phyloP scores from a whole-genome alignment of 108 stramenopile genomes.

The Parietichytrium sp. region DNA sequence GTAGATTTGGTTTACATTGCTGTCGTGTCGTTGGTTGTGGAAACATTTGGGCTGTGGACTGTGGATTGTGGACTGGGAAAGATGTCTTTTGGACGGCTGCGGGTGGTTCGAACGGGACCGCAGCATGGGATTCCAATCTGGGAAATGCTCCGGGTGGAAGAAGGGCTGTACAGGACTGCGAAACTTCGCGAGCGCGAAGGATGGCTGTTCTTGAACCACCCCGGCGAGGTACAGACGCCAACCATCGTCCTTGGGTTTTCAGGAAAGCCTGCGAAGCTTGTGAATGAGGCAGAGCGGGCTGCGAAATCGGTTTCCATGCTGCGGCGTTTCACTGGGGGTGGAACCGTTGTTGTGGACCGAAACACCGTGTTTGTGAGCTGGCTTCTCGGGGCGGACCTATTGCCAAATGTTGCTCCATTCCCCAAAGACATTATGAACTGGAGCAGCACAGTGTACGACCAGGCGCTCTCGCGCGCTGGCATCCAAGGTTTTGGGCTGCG shows the following conservation, averaged over 20 bases:
- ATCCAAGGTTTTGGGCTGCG: constrained; percentile 53
- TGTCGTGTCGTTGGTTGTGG: too few relatives aligned
- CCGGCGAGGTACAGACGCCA: constrained; percentile 35
- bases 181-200: background rate
- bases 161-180: background rate
- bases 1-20: too few relatives aligned
- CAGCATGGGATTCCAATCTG: background rate
- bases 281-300: constrained; percentile 60
- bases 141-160: background rate
- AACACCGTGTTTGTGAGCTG: constrained; percentile 75
- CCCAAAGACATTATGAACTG: constrained; percentile 82
- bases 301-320: constrained; percentile 67
- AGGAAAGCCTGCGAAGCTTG: constrained; percentile 72
- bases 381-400: constrained; percentile 65
- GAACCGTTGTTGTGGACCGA: constrained; percentile 85
- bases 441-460: constrained; percentile 71
- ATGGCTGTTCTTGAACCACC: background rate
- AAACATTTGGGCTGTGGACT: too few relatives aligned
- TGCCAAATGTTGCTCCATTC: constrained; percentile 62
- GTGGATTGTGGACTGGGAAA: too few relatives aligned
- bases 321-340: constrained; percentile 87
- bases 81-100: background rate
- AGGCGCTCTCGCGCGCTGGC: background rate
- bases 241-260: constrained; percentile 81
- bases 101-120: constrained; percentile 9